Percentiles rank a stretch among this genome's conserved stretches.
Conservation (phyloP, 805 yeast genomes). For the Sungouiozyma ichnusensis region DNA sequence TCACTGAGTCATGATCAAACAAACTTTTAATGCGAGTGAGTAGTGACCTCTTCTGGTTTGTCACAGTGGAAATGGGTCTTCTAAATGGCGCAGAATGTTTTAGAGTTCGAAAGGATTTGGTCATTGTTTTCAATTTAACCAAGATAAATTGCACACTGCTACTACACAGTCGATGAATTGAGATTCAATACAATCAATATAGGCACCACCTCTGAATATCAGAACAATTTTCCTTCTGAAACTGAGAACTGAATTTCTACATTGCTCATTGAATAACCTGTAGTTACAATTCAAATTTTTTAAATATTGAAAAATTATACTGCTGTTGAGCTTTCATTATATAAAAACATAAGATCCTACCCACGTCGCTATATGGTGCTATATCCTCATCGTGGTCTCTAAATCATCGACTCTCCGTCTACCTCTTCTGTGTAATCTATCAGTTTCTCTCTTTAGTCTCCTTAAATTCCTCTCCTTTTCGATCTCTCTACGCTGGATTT, state of each 20-base stretch:
- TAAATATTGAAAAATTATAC: neutral
- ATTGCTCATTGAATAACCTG: too few species aligned
- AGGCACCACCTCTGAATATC: too few species aligned
- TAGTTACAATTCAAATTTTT: too few species aligned
- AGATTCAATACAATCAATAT: too few species aligned
- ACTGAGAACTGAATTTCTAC: too few species aligned
- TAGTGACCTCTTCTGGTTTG: constrained; percentile 2
- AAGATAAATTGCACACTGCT: too few species aligned
- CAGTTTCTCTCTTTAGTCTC: constrained; percentile 85
- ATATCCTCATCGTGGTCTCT: constrained; percentile 7
- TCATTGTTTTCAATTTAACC: neutral
- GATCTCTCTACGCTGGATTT: constrained; percentile 87
- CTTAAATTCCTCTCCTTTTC: constrained; percentile 88
- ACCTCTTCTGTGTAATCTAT: constrained; percentile 34
- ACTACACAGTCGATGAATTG: too few species aligned
- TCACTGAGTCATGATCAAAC: neutral
- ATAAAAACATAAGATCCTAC: too few species aligned
- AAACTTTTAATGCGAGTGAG: constrained; percentile 3
- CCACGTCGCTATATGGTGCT: too few species aligned
- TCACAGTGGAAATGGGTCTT: constrained; percentile 2
- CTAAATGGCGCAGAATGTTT: constrained; percentile 6
- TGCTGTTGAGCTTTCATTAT: neutral
- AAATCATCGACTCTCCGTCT: constrained; percentile 43
- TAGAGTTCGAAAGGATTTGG: constrained; percentile 6
- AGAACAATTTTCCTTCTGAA: too few species aligned